phyloP scores from a whole-genome alignment of 192 early-diverging fungal genomes.

The Mortierella alpina region DNA sequence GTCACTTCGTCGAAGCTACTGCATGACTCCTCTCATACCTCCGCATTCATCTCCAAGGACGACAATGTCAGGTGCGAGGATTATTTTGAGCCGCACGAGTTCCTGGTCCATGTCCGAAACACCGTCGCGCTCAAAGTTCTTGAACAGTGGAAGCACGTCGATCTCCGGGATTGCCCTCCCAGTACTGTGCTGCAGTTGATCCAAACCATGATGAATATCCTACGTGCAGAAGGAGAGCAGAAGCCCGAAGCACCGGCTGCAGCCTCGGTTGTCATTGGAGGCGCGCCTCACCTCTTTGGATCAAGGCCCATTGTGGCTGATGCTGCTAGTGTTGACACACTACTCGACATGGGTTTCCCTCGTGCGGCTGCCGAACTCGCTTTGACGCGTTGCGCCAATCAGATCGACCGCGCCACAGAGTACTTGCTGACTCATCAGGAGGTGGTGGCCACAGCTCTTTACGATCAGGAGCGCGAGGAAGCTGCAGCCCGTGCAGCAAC shows the following conservation, averaged over 20 bases:
- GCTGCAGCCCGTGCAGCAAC: constrained; percentile 5
- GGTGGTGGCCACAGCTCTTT: constrained; percentile 51
- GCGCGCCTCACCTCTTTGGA: constrained; percentile 44
- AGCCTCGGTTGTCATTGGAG: constrained; percentile 24
- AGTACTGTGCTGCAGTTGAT: constrained; percentile 70
- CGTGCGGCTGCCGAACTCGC: constrained; percentile 80
- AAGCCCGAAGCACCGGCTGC: constrained; percentile 39
- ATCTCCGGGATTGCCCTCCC: constrained; percentile 62
- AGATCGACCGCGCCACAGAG: constrained; percentile 85
- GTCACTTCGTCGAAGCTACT: constrained; percentile 79
- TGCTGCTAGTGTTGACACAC: constrained; percentile 69
- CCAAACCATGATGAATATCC: constrained; percentile 70
- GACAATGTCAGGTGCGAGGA: constrained; percentile 60
- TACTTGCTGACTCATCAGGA: constrained; percentile 83
- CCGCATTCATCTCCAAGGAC: constrained; percentile 59
- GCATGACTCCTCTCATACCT: constrained; percentile 79
- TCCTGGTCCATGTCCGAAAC: constrained; percentile 70
- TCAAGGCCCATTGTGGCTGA: constrained; percentile 67
- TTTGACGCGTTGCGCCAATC: constrained; percentile 78
- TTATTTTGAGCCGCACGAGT: constrained; percentile 79
- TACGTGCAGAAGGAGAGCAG: constrained; percentile 81
- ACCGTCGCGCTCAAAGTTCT: constrained; percentile 66
- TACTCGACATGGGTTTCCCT: constrained; percentile 91
- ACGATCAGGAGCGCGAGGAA: constrained; percentile 45
- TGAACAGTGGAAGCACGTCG: constrained; percentile 70